Evolutionary conservation across 345 rosid genomes (phyloP).

Genomic region (Conringia planisiliqua): DNA sequence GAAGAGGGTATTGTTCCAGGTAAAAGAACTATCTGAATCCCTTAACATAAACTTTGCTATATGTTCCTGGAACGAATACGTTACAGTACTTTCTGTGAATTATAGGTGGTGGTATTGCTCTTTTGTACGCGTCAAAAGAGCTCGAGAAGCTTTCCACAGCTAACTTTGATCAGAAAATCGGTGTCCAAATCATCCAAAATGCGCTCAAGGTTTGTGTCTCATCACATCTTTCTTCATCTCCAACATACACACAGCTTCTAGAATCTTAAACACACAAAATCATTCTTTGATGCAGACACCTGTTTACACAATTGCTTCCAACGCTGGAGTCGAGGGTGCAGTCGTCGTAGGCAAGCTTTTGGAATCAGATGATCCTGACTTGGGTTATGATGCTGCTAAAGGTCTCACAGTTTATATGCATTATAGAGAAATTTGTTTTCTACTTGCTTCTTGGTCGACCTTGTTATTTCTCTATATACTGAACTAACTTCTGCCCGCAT

Average conservation of each 20-base stretch:
- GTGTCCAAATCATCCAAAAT: conserved; percentile 94
- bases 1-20: conserved; percentile 99
- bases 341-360: conserved; percentile 91
- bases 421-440: background rate
- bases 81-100: background rate
- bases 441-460: background rate
- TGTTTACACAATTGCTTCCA: conserved; percentile 74
- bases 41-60: background rate
- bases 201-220: conserved; percentile 69
- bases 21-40: conserved; percentile 15
- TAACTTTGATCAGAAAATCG: conserved; percentile 89
- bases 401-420: conserved; percentile 39
- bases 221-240: background rate
- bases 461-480: background rate
- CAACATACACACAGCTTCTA: background rate
- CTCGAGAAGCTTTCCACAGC: conserved; percentile 83
- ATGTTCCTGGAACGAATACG: background rate
- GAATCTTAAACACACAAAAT: background rate
- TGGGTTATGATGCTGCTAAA: conserved; percentile 97
- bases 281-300: conserved; percentile 54
- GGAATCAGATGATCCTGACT: conserved; percentile 79
- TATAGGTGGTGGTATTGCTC: conserved; percentile 95
- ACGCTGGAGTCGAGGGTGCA: conserved; percentile 97
- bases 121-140: conserved; percentile 83
- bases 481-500: background rate